Percentiles rank a stretch among this genome's conserved stretches.
phyloP scores from a whole-genome alignment of 1,139 yeast genomes.

The Suhomyces bribrorum region DNA sequence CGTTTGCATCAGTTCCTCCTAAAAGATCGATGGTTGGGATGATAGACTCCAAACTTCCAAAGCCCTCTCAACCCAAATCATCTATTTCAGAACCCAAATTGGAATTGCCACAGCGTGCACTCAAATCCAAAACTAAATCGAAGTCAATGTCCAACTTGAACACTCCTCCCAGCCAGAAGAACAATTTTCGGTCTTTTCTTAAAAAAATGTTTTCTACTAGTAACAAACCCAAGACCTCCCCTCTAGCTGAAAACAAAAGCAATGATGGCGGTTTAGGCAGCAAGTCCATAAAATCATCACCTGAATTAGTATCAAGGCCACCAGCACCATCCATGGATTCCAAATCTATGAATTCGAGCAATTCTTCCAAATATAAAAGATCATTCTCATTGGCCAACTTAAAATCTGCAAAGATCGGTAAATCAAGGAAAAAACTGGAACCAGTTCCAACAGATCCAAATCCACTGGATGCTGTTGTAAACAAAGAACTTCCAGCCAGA shows the following conservation, averaged over 20 bases:
- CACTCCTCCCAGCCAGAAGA: slow-evolving; percentile 1
- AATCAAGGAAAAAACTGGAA: slow-evolving; percentile 1
- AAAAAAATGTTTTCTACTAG: slow-evolving; percentile 10
- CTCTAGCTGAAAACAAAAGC: not conserved
- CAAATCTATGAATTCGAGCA: slow-evolving; percentile 5
- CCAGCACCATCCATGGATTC: slow-evolving; percentile 2
- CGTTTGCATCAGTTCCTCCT: slow-evolving; percentile 2
- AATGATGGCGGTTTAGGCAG: slow-evolving; percentile 3
- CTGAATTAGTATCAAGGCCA: slow-evolving; percentile 1
- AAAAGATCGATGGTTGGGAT: slow-evolving; percentile 22
- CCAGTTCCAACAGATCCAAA: slow-evolving; percentile 1
- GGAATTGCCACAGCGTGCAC: slow-evolving; percentile 7
- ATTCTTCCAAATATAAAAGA: slow-evolving; percentile 13
- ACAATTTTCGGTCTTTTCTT: slow-evolving; percentile 14
- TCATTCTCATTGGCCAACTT: slow-evolving; percentile 20
- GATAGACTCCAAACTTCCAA: slow-evolving; percentile 2
- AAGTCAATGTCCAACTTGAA: slow-evolving; percentile 9
- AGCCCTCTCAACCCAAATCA: too few species aligned
- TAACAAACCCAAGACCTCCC: slow-evolving; percentile 1
- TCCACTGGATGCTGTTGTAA: too few species aligned
- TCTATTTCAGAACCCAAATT: slow-evolving; percentile 11
- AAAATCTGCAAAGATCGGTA: slow-evolving; percentile 8
- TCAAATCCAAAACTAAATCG: slow-evolving; percentile 7
- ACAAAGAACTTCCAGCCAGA: slow-evolving; percentile 1
- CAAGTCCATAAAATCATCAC: slow-evolving; percentile 6